Base-by-base conservation (phyloP, 208 protist genomes). In the Acanthamoeba triangularis region DNA sequence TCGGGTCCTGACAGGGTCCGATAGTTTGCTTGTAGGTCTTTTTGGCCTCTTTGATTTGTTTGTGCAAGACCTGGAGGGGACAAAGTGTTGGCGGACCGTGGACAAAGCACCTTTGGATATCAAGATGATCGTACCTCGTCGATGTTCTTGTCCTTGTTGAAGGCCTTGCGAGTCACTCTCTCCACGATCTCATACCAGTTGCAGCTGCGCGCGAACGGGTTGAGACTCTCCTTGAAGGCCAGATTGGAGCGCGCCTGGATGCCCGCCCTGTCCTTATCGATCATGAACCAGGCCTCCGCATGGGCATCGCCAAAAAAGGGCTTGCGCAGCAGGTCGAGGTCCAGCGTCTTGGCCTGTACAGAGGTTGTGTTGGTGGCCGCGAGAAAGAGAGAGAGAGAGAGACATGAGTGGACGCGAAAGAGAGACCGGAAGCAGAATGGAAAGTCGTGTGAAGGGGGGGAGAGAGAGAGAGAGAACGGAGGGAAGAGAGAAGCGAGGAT, bases 181-280 rank as follows among this genome's bases (percentile, higher is more conserved):
- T 85, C 47, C 16, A 85, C 76, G 47, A 85, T 85, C 47, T 85
- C 76, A 11, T 85, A 85, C 76, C 76, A 85, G 47, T 85, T 85
- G 76, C 76, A 85, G 76, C 76, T 85, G 76, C 76, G 76, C 25
- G 76, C 76, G 13, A 85, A 85, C 18, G 76, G 76, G 30, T 85
- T 85, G 41, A 85, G 76, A 37, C 76, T 85, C 76, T 85, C 76
- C 44, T 56, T 49, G 76, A 85, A 85, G 23, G 76, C 76, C 23
- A 85, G 47, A 33, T 85, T 85, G 76, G 76, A 7, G 5, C 76
- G 35, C 8, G 76, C 76, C 47, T 85, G 76, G 3, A 85, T 56
- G 35, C 76, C 76, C 41, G 23, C 41, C 41, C 76, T 52, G 76
- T 85, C 76, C 47, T 85, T 85, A 8, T 85, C 41, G 41, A 85